Evolutionary conservation across 768 basidiomycete species (phyloP), one percentile per base, ranked within the genome.

Genomic region (Collybiopsis luxurians): DNA sequence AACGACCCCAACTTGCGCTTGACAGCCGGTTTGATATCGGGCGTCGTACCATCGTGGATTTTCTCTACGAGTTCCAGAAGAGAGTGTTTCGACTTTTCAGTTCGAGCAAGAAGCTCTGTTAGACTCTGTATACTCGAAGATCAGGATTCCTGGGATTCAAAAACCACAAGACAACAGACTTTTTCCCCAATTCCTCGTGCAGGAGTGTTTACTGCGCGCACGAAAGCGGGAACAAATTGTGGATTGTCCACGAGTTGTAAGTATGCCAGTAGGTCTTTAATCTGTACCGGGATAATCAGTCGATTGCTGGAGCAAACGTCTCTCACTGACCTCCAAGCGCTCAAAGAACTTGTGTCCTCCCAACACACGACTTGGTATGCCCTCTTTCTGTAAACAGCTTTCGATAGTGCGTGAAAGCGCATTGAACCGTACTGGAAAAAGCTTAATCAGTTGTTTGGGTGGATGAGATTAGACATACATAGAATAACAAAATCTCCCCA

Each of bases 271-370:
- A 93, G 55, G 68, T 92, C 90, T 72, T 92, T 92, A 65, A 95
- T 81, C 86, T 89, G 59, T 6, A 42, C 24, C 9, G 21, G 24
- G 23, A 31, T 10, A 19, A 17, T 50, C 11, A 50, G 19, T 36
- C 19, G 4, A 17, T 11, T 19, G 48, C 4, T 15, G 11, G 31
- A 36, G 12, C 9, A 7, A 5, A 15, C 39, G 27, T 23, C 31
- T 15, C 52, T 1, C 28, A 61, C 73, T 47, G 42, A 85, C 88
- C 77, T 94, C 92, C 64, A 83, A 67, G 17, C 92, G 83, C 60
- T 94, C 90, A 63, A 95, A 95, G 77, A 94, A 94, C 65, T 86
- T 89, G 64, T 89, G 88, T 0, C 92, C 92, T 21, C 84, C 87
- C 2, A 95, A 77, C 48, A 95, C 80, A 56, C 83, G 74, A 62